Evolutionary conservation across 2,329 filamentous ascomycete genomes (phyloP).

Genomic region (Apiospora rasikravindrae): DNA sequence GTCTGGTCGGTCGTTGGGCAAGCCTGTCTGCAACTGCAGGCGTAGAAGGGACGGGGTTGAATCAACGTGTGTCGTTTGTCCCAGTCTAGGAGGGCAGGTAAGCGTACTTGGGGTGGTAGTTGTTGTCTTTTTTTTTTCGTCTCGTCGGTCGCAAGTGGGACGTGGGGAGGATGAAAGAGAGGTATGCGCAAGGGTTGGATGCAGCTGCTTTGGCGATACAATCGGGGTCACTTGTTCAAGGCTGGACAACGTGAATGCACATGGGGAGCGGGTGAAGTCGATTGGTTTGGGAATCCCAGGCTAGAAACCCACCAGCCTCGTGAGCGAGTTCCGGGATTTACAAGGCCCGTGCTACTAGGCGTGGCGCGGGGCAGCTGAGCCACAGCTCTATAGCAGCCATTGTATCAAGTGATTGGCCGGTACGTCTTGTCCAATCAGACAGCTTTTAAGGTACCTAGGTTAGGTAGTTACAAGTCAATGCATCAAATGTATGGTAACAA

Average conservation of each 20-base stretch:
- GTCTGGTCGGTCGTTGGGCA: not conserved
- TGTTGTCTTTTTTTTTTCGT: not conserved
- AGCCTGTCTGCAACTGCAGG: not conserved
- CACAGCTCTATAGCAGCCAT: not conserved
- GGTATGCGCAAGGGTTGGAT: not conserved
- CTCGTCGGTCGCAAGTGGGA: not conserved
- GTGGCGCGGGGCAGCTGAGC: not conserved
- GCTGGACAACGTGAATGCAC: constrained; percentile 4
- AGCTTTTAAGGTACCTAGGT: not conserved
- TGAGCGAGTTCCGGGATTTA: not conserved
- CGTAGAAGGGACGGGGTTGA: not conserved
- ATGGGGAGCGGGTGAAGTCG: constrained; percentile 5
- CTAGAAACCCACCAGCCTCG: constrained; percentile 11
- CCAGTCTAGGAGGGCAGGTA: not conserved
- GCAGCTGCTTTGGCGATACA: constrained; percentile 11
- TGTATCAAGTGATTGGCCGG: not conserved
- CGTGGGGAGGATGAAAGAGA: not conserved
- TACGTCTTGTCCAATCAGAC: not conserved
- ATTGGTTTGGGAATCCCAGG: constrained; percentile 13
- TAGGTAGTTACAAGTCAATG: not conserved
- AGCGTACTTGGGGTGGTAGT: not conserved
- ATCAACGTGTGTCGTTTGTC: not conserved
- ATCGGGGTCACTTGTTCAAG: constrained; percentile 10
- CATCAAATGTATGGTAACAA: not conserved
- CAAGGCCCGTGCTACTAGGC: not conserved